Conservation (phyloP, 371 early-diverging fungal species). For the Circinella minor region DNA sequence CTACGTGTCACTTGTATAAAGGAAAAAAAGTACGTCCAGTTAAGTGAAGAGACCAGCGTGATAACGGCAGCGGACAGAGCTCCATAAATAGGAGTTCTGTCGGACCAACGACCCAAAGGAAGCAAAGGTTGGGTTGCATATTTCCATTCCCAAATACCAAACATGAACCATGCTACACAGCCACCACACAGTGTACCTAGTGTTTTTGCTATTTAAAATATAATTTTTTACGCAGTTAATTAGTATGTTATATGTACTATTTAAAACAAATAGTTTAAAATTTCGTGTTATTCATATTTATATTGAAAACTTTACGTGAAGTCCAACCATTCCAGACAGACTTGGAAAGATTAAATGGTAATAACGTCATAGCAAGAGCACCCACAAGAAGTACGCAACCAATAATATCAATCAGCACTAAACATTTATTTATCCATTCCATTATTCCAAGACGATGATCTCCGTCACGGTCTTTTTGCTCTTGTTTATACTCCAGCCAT, state of each 20-base stretch:
- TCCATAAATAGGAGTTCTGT: constrained; percentile 47
- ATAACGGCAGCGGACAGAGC: constrained; percentile 42
- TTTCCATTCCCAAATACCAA: constrained; percentile 48
- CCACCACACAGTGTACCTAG: neutral
- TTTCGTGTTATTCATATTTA: neutral
- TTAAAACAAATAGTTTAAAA: neutral
- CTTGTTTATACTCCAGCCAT: constrained; percentile 4
- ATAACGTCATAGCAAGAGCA: constrained; percentile 42
- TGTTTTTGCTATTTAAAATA: constrained; percentile 4
- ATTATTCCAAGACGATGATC: neutral
- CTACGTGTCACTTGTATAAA: constrained; percentile 53
- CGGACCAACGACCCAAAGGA: constrained; percentile 44
- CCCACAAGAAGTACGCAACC: constrained; percentile 49
- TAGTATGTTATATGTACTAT: neutral
- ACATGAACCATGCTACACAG: constrained; percentile 24
- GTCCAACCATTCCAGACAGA: constrained; percentile 50
- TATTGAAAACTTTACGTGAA: constrained; percentile 1
- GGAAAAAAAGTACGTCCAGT: constrained; percentile 43
- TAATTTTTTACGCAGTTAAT: neutral
- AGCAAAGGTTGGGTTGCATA: constrained; percentile 46
- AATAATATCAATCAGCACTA: constrained; percentile 36
- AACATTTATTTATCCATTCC: neutral
- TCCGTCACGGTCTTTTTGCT: neutral
- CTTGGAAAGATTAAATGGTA: constrained; percentile 51
- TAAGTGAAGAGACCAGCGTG: constrained; percentile 45